Conservation (phyloP, 169 alveolate genomes). For the Hepatocystis sp. region DNA sequence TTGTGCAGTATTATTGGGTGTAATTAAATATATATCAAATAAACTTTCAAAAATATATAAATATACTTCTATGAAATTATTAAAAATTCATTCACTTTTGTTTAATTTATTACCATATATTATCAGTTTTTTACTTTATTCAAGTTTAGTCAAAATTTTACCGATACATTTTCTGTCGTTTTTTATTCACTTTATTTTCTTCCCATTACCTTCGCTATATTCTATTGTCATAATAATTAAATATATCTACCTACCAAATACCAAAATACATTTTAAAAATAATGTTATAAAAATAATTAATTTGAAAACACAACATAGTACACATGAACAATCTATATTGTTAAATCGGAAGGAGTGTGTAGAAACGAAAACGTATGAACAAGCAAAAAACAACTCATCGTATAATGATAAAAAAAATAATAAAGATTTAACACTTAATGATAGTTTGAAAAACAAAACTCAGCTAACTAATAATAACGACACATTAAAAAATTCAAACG, state of each 20-base stretch:
- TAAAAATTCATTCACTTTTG: conserved; percentile 23
- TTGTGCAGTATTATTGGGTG: conserved; percentile 13
- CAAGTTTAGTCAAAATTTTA: conserved; percentile 33
- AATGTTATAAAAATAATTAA: too few relatives aligned
- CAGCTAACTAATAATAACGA: too few relatives aligned
- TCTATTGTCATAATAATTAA: conserved; percentile 41
- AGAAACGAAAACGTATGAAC: too few relatives aligned
- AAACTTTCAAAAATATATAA: conserved; percentile 30
- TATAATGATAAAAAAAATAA: too few relatives aligned
- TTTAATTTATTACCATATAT: conserved; percentile 56
- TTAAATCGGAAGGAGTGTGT: too few relatives aligned
- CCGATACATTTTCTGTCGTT: conserved; percentile 19
- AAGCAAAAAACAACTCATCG: too few relatives aligned
- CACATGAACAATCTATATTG: too few relatives aligned
- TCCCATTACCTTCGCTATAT: conserved; percentile 58
- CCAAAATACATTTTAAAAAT: too few relatives aligned
- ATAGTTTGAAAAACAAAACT: too few relatives aligned
- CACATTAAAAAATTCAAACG: too few relatives aligned
- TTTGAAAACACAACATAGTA: too few relatives aligned
- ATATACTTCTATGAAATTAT: conserved; percentile 30
- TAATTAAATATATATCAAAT: conserved; percentile 36
- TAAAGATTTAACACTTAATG: too few relatives aligned
- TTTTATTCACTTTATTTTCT: conserved; percentile 48
- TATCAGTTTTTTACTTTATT: conserved; percentile 24
- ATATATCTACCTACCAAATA: conserved; percentile 29